Percentiles rank a stretch among this genome's conserved stretches.
Conservation (phyloP, 2,329 filamentous ascomycete genomes). For the Fusarium hainanense region DNA sequence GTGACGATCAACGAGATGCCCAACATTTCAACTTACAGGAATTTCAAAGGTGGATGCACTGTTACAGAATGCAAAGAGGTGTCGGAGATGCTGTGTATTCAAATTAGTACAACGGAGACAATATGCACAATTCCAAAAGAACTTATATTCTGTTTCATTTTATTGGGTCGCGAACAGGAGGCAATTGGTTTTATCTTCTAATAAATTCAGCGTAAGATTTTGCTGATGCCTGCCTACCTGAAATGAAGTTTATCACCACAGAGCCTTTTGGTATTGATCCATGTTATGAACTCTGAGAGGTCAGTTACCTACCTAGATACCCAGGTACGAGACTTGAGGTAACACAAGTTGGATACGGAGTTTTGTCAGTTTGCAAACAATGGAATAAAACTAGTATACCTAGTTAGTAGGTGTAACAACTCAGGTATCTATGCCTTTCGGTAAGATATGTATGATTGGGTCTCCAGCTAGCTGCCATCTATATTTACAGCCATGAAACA, state of each 20-base stretch:
- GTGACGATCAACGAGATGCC: constrained; percentile 4
- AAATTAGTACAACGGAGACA: background rate
- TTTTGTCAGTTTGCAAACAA: background rate
- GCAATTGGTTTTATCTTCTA: background rate
- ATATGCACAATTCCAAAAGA: background rate
- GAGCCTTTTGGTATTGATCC: too few relatives aligned
- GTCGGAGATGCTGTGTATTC: background rate
- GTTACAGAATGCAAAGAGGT: background rate
- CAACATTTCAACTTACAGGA: background rate
- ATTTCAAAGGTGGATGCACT: background rate
- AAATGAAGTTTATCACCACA: background rate
- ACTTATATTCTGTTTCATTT: background rate
- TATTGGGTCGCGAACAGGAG: background rate
- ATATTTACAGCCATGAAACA: background rate
- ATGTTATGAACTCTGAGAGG: background rate
- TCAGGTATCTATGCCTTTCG: background rate
- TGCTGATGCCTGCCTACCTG: background rate
- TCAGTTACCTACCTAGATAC: background rate
- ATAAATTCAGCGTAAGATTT: background rate
- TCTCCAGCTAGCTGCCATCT: background rate
- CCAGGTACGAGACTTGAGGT: too few relatives aligned
- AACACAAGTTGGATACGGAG: background rate
- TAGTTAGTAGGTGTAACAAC: background rate
- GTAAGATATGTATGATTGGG: background rate
- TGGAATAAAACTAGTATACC: background rate